Base-by-base conservation (phyloP, 495 filamentous ascomycete species). In the Penicillium egyptiacum region DNA sequence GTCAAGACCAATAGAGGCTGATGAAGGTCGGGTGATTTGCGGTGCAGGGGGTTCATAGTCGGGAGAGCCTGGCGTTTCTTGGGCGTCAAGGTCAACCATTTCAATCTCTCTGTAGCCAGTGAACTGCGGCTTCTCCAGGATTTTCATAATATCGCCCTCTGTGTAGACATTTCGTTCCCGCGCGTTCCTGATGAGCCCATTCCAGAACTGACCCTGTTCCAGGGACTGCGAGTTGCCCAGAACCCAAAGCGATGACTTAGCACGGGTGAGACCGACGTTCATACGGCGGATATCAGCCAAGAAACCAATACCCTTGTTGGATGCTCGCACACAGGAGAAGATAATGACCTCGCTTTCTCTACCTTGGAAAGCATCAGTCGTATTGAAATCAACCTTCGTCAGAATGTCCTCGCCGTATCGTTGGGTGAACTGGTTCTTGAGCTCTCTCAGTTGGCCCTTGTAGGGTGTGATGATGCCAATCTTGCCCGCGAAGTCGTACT, bases 381-480 rank as follows among this genome's bases (percentile, higher is more conserved):
- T 98, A 66, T 98, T 98, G 79, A 98, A 98, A 57, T 98, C 94
- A 49, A 98, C 84, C 37, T 77, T 83, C 31, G 86, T 85, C 20
- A 88, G 79, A 58, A 98, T 92, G 10, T 67, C 69, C 0, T 88
- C 81, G 14, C 94, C 93, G 66, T 88, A 96, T 39, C 75, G 76
- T 10, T 79, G 71, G 2, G 78, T 70, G 65, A 98, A 98, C 7
- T 82, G 80, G 12, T 77, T 73, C 55, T 87, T 90, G 48, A 98
- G 80, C 66, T 91, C 83, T 48, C 78, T 82, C n/a, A 98, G 75
- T 66, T 98, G 94, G 31, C 88, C 88, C 64, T 97, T 97, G 70
- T 98, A 98, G 0, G 92, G 94, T 0, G 94, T 97, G 67, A 98
- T 98, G 69, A 98, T 90, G 55, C 95, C 94, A 50, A 98, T 86